These are phyloP conservation scores for Rhodosporidiobolus odoratus DNA, from an alignment of 768 basidiomycete genomes.

Conservation along the genomic window DNA sequence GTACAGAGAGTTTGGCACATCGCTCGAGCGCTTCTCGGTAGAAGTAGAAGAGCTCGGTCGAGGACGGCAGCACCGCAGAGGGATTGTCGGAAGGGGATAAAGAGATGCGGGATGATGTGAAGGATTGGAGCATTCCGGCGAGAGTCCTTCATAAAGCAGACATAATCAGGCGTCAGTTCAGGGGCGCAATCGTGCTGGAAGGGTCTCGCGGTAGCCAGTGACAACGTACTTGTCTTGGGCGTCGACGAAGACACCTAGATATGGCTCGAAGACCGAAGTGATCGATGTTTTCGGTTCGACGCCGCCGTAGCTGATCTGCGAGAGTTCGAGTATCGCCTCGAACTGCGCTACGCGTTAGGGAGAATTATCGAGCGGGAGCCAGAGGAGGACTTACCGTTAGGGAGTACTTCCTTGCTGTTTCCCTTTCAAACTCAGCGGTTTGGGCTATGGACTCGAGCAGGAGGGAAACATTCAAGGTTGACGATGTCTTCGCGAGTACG, in stretches of 20 bases:
- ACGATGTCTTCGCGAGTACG: slow-evolving; percentile 70
- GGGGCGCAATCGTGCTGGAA: background rate
- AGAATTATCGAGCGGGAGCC: background rate
- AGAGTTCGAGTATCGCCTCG: slow-evolving; percentile 38
- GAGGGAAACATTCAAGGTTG: slow-evolving; percentile 66
- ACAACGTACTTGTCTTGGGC: slow-evolving; percentile 86
- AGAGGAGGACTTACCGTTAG: slow-evolving; percentile 51
- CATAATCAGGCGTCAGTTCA: background rate
- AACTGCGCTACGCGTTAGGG: slow-evolving; percentile 33
- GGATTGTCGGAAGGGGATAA: slow-evolving; percentile 34
- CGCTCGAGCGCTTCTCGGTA: slow-evolving; percentile 92
- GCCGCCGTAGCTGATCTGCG: slow-evolving; percentile 32
- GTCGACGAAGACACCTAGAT: slow-evolving; percentile 88
- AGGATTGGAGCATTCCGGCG: slow-evolving; percentile 79
- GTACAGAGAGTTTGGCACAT: slow-evolving; percentile 82
- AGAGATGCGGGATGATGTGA: slow-evolving; percentile 51
- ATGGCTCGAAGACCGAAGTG: slow-evolving; percentile 82
- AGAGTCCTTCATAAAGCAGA: slow-evolving; percentile 59
- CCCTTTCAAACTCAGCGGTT: slow-evolving; percentile 78
- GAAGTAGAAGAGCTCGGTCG: slow-evolving; percentile 94
- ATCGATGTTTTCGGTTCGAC: slow-evolving; percentile 53
- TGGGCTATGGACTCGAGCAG: slow-evolving; percentile 81
- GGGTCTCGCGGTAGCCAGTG: background rate
- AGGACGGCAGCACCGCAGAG: slow-evolving; percentile 74
- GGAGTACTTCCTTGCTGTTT: slow-evolving; percentile 74